Conservation (phyloP, 1,284 basidiomycete genomes). For the Marasmius oreades region DNA sequence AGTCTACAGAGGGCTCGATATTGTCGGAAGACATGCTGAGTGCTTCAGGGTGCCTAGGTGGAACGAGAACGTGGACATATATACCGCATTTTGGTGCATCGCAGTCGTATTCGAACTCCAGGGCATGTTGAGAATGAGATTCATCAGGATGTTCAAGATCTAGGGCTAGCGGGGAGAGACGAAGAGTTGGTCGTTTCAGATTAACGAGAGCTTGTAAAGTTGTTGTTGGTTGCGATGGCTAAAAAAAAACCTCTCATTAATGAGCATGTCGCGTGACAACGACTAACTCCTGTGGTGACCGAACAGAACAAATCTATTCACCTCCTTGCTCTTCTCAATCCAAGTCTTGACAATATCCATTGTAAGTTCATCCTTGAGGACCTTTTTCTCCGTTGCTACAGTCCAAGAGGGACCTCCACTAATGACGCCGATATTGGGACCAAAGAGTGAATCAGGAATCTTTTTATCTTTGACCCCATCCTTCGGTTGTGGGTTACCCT, state of each 20-base stretch:
- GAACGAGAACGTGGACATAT: slow-evolving; percentile 63
- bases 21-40: not conserved
- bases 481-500: slow-evolving; percentile 24
- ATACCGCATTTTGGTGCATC: slow-evolving; percentile 81
- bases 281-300: too few relatives aligned
- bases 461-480: slow-evolving; percentile 38
- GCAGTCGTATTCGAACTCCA: slow-evolving; percentile 89
- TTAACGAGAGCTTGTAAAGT: slow-evolving; percentile 90
- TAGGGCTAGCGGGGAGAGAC: slow-evolving; percentile 59
- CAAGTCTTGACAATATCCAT: slow-evolving; percentile 76
- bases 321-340: slow-evolving; percentile 85
- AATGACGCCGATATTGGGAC: slow-evolving; percentile 67
- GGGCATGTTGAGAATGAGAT: slow-evolving; percentile 58
- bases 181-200: slow-evolving; percentile 81
- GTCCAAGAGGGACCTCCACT: slow-evolving; percentile 52
- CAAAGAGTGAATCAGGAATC: slow-evolving; percentile 55
- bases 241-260: not conserved
- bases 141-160: slow-evolving; percentile 39
- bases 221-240: slow-evolving; percentile 80
- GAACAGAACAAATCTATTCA: slow-evolving; percentile 29
- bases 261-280: not conserved
- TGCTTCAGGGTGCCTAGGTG: slow-evolving; percentile 24
- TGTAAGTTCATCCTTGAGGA: slow-evolving; percentile 61
- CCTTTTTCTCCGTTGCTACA: slow-evolving; percentile 37
- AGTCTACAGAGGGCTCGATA: not conserved